Percentiles rank a stretch among this genome's conserved stretches.
These are phyloP conservation scores for Diplodia intermedia DNA, from an alignment of 2,329 filamentous ascomycete species.

Conservation along the genomic window DNA sequence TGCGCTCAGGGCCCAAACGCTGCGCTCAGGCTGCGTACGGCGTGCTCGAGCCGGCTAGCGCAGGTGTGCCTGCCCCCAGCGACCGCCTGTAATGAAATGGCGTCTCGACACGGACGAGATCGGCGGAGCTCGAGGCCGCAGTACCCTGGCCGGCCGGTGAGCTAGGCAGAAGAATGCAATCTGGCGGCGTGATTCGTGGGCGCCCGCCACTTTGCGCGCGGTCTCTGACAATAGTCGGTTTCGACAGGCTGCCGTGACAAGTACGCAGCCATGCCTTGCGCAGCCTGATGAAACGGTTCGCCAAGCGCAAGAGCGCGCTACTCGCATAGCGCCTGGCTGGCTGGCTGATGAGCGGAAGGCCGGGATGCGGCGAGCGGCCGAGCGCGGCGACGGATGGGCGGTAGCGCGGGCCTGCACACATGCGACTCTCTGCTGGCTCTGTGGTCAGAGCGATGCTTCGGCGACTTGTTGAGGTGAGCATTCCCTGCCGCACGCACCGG, in stretches of 20 bases:
- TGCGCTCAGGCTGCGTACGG: constrained; percentile 17
- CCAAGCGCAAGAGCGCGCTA: constrained; percentile 21
- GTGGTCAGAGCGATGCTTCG: constrained; percentile 20
- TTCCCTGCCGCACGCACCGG: constrained; percentile 19
- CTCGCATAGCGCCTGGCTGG: constrained; percentile 13
- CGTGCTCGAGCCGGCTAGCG: constrained; percentile 20
- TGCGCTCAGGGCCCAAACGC: constrained; percentile 10
- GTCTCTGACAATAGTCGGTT: constrained; percentile 27
- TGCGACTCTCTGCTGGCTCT: not conserved
- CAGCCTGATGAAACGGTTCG: constrained; percentile 28
- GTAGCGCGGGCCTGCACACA: constrained; percentile 2
- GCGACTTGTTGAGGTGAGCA: constrained; percentile 8
- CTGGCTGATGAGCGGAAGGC: constrained; percentile 10
- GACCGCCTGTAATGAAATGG: constrained; percentile 18
- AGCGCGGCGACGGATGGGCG: constrained; percentile 11
- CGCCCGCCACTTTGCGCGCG: constrained; percentile 10
- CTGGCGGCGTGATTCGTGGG: constrained; percentile 19
- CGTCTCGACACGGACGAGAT: constrained; percentile 24
- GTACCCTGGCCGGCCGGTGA: constrained; percentile 13
- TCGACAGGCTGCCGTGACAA: constrained; percentile 23
- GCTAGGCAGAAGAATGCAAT: constrained; percentile 24
- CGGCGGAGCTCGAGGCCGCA: constrained; percentile 1
- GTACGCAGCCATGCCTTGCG: constrained; percentile 14
- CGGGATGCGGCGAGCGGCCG: constrained; percentile 19
- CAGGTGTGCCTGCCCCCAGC: not conserved